Percentiles rank a stretch among this genome's conserved stretches.
Evolutionary conservation across 2,329 filamentous ascomycete genomes (phyloP).

Genomic region (Epichloe coenophiala): DNA sequence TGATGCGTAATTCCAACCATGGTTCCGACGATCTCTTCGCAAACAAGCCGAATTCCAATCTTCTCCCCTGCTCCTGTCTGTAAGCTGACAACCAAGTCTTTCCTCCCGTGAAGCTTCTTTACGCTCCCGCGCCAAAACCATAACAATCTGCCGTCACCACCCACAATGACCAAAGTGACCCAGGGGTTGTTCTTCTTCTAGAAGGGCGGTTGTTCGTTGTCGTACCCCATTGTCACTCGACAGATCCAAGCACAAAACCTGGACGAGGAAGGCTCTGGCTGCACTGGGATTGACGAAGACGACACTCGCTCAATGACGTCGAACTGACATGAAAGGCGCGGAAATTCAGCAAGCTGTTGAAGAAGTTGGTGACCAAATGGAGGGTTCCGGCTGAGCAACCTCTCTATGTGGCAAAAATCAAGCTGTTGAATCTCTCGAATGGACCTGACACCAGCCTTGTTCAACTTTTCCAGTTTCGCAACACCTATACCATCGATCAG

Average conservation of each 20-base stretch:
- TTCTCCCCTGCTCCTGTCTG: slow-evolving; percentile 40
- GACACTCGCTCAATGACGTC: slow-evolving; percentile 16
- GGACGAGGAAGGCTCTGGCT: slow-evolving; percentile 1
- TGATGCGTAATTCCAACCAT: slow-evolving; percentile 16
- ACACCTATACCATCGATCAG: slow-evolving; percentile 71
- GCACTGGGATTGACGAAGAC: background rate
- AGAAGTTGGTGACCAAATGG: slow-evolving; percentile 66
- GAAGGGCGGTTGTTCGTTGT: slow-evolving; percentile 46
- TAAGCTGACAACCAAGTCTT: slow-evolving; percentile 41
- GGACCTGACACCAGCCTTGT: slow-evolving; percentile 53
- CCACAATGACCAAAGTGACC: slow-evolving; percentile 62
- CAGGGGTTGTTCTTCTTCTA: slow-evolving; percentile 56
- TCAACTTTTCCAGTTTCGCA: slow-evolving; percentile 61
- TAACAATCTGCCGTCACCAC: slow-evolving; percentile 33
- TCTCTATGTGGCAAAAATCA: slow-evolving; percentile 63
- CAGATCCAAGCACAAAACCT: slow-evolving; percentile 26
- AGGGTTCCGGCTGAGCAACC: slow-evolving; percentile 62
- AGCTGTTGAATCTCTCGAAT: slow-evolving; percentile 56
- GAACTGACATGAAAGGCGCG: slow-evolving; percentile 33
- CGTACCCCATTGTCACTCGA: slow-evolving; percentile 54
- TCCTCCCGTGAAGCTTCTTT: slow-evolving; percentile 46
- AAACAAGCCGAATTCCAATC: slow-evolving; percentile 58
- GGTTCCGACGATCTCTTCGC: slow-evolving; percentile 68
- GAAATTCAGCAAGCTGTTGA: slow-evolving; percentile 55
- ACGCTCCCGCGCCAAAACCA: slow-evolving; percentile 57